Percentiles rank a stretch among this genome's conserved stretches.
Evolutionary conservation across 768 basidiomycete species (phyloP).

Genomic region (Fomitopsis pulvina): DNA sequence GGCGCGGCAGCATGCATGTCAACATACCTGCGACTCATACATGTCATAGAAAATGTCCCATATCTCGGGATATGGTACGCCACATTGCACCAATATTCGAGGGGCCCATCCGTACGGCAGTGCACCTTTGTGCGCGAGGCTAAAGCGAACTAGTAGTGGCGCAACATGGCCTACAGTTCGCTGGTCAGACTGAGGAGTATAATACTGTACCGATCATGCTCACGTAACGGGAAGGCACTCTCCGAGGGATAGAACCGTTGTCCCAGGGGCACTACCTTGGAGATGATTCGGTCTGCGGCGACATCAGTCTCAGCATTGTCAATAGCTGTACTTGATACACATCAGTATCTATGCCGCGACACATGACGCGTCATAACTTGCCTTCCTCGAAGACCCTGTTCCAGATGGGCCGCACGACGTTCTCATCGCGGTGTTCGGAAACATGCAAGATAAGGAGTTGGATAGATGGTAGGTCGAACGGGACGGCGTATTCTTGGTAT

Average conservation of each 20-base stretch:
- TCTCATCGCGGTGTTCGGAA: slow-evolving; percentile 86
- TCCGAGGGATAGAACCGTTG: slow-evolving; percentile 89
- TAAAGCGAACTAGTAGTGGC: slow-evolving; percentile 68
- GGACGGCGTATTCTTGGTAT: slow-evolving; percentile 81
- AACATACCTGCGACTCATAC: slow-evolving; percentile 58
- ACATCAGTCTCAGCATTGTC: slow-evolving; percentile 47
- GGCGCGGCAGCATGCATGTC: slow-evolving; percentile 3
- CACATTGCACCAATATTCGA: slow-evolving; percentile 70
- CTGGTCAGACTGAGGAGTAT: neutral
- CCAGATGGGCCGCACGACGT: slow-evolving; percentile 82
- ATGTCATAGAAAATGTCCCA: slow-evolving; percentile 85
- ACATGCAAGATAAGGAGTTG: slow-evolving; percentile 90
- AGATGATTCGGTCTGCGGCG: slow-evolving; percentile 56
- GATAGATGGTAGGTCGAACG: slow-evolving; percentile 76
- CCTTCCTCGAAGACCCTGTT: slow-evolving; percentile 78
- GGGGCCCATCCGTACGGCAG: slow-evolving; percentile 80
- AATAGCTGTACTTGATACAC: slow-evolving; percentile 33
- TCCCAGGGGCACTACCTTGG: slow-evolving; percentile 64
- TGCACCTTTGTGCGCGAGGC: slow-evolving; percentile 48
- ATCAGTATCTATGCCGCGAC: slow-evolving; percentile 1
- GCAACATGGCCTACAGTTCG: slow-evolving; percentile 61
- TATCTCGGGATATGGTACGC: slow-evolving; percentile 73
- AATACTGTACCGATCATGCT: slow-evolving; percentile 23
- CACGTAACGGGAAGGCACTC: slow-evolving; percentile 83
- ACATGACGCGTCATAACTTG: slow-evolving; percentile 26